phyloP scores from a whole-genome alignment of 495 filamentous ascomycete species.

The Xylaria palmicola region DNA sequence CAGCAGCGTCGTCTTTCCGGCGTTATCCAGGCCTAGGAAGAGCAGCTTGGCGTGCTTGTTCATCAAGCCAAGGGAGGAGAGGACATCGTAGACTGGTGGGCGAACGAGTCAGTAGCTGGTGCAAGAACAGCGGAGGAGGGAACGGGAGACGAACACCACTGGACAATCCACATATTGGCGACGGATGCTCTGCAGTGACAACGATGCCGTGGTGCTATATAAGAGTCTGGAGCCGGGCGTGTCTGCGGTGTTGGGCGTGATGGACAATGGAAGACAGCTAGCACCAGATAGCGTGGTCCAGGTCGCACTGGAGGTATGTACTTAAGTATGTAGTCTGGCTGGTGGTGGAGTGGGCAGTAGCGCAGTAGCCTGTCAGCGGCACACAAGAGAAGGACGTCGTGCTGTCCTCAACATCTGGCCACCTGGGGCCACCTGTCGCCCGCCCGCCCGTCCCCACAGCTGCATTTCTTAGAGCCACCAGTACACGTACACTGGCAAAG shows the following conservation, averaged over 20 bases:
- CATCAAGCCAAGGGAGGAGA: slow-evolving; percentile 83
- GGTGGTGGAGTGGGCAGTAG: neutral
- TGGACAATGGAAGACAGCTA: neutral
- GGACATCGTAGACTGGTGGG: slow-evolving; percentile 80
- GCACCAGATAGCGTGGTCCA: neutral
- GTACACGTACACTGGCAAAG: no score
- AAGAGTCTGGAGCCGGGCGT: neutral
- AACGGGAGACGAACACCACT: slow-evolving; percentile 81
- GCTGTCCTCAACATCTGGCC: neutral
- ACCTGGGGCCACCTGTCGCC: slow-evolving; percentile 8
- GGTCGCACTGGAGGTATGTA: neutral
- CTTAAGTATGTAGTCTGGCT: neutral
- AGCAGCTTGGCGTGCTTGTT: slow-evolving; percentile 97
- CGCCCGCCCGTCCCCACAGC: slow-evolving; percentile 1
- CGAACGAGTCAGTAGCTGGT: slow-evolving; percentile 24
- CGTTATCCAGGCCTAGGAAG: slow-evolving; percentile 94
- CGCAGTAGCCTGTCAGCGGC: neutral
- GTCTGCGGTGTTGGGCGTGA: neutral
- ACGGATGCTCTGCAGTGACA: neutral
- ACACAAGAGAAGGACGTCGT: neutral
- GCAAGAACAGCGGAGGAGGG: slow-evolving; percentile 2
- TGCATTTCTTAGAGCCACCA: no score
- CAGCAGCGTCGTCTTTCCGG: slow-evolving; percentile 91
- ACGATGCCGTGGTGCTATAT: neutral
- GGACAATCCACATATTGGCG: slow-evolving; percentile 85